Evolutionary conservation across 345 rosid species (phyloP).

Genomic region (Trapa bicornis): DNA sequence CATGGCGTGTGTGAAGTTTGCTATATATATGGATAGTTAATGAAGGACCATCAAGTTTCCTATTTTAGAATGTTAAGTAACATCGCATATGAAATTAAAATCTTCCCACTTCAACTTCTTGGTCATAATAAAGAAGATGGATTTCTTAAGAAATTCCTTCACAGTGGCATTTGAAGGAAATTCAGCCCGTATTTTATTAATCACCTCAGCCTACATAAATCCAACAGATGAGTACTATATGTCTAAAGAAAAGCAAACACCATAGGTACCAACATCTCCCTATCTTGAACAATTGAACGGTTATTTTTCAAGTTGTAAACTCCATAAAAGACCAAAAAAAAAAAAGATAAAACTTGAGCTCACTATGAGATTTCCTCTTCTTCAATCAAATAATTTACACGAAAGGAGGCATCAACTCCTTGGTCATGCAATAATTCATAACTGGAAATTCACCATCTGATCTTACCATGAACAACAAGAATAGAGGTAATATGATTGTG

Average conservation of each 20-base stretch:
- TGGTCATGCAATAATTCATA: conserved; percentile 98
- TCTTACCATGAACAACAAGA: conserved; percentile 55
- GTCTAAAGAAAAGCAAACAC: background rate
- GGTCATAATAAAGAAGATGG: background rate
- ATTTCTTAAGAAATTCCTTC: conserved; percentile 38
- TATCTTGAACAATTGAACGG: background rate
- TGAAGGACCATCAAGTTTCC: background rate
- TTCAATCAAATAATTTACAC: conserved; percentile 78
- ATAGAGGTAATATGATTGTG: too few relatives aligned
- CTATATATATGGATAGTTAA: background rate
- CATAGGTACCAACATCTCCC: background rate
- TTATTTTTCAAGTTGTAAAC: background rate
- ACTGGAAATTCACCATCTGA: conserved; percentile 99
- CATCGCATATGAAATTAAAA: background rate
- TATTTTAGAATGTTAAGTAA: background rate
- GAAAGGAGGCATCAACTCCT: conserved; percentile 97
- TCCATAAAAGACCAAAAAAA: background rate
- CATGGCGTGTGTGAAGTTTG: too few relatives aligned
- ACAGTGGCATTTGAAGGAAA: conserved; percentile 63
- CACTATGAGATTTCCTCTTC: conserved; percentile 87
- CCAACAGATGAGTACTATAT: background rate
- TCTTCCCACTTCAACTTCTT: background rate
- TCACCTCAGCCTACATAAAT: conserved; percentile 77
- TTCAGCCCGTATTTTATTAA: conserved; percentile 73
- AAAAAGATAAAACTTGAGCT: background rate